A percentile compares a stretch with the other conserved stretches of the same genome.
Evolutionary conservation across 768 basidiomycete genomes (phyloP).

Genomic region (Tulasnella sp.): DNA sequence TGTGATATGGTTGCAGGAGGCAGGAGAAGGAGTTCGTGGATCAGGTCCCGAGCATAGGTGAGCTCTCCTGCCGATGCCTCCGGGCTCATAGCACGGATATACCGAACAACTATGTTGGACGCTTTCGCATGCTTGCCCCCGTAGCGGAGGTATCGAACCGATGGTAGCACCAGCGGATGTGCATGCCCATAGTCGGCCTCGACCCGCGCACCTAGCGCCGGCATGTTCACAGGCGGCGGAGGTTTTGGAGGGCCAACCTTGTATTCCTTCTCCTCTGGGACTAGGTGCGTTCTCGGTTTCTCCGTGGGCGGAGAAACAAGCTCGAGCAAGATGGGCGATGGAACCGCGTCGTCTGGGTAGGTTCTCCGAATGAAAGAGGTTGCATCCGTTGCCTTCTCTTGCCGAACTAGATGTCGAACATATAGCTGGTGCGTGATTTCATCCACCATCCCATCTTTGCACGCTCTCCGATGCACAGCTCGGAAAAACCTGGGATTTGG

Average conservation of each 20-base stretch:
- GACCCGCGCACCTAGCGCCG: background rate
- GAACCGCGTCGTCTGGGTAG: background rate
- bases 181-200: background rate
- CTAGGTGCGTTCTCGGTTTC: background rate
- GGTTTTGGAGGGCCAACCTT: background rate
- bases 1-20: slow-evolving; percentile 15
- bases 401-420: slow-evolving; percentile 9
- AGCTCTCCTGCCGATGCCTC: background rate
- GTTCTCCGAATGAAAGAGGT: background rate
- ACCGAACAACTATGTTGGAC: background rate
- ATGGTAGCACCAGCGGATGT: background rate
- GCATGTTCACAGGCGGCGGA: background rate
- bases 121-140: background rate
- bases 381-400: background rate
- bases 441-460: background rate
- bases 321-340: background rate
- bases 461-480: background rate
- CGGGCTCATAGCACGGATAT: background rate
- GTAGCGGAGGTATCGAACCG: slow-evolving; percentile 8
- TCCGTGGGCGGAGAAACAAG: background rate
- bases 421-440: background rate
- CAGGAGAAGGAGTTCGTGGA: slow-evolving; percentile 9
- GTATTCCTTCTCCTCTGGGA: background rate
- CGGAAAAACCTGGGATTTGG: background rate
- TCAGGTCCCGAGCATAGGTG: background rate